Evolutionary conservation across 2,329 filamentous ascomycete genomes (phyloP).

Genomic region (Cucurbitaria berberidis): DNA sequence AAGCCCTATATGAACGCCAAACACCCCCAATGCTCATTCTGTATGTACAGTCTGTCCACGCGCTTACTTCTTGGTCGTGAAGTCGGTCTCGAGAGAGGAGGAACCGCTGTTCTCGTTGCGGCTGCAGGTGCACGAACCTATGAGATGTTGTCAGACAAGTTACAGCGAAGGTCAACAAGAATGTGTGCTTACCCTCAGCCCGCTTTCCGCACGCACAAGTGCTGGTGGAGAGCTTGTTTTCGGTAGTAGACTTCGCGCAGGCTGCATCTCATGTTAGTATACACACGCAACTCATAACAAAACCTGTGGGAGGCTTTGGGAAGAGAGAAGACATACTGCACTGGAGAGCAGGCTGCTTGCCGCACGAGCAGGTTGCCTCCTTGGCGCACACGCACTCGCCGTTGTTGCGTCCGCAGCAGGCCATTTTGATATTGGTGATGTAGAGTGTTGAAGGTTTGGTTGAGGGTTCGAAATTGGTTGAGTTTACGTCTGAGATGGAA

Average conservation of each 20-base stretch:
- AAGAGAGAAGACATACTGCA: slow-evolving; percentile 61
- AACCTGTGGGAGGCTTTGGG: slow-evolving; percentile 2
- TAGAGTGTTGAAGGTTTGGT: slow-evolving; percentile 11
- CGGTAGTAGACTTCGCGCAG: slow-evolving; percentile 75
- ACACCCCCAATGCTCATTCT: slow-evolving; percentile 20
- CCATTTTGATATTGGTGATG: slow-evolving; percentile 45
- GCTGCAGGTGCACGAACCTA: slow-evolving; percentile 75
- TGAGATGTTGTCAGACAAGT: slow-evolving; percentile 2
- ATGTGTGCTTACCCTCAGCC: slow-evolving; percentile 63
- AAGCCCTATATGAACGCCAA: slow-evolving; percentile 10
- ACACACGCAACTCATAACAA: slow-evolving; percentile 9
- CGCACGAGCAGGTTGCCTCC: slow-evolving; percentile 80
- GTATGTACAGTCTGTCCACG: neutral
- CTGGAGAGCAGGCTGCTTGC: slow-evolving; percentile 82
- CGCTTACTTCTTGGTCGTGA: slow-evolving; percentile 70
- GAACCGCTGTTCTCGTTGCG: slow-evolving; percentile 69
- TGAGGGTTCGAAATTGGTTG: slow-evolving; percentile 7
- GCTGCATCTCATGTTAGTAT: slow-evolving; percentile 36
- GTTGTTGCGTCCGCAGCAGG: slow-evolving; percentile 66
- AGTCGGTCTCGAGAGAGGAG: slow-evolving; percentile 78
- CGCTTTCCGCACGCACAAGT: slow-evolving; percentile 81
- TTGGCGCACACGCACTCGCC: slow-evolving; percentile 63
- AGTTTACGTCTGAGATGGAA: neutral
- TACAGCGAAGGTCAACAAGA: neutral
- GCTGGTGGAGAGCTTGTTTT: slow-evolving; percentile 74